Percentiles rank a stretch among this genome's conserved stretches.
Conservation (phyloP, 768 basidiomycete species). For the Phylloporus sp. region DNA sequence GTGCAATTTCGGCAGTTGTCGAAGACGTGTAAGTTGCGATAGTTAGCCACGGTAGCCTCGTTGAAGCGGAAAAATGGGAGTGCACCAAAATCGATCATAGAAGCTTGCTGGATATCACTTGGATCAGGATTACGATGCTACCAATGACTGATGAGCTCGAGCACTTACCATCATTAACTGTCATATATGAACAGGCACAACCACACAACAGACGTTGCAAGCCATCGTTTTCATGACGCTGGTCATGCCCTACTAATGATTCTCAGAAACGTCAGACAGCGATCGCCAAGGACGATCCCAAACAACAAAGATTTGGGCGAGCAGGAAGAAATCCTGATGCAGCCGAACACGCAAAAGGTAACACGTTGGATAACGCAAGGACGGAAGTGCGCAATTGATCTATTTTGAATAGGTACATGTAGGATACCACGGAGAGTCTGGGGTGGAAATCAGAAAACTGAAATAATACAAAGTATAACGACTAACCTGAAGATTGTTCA, state of each 20-base stretch:
- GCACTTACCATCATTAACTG: constrained; percentile 32
- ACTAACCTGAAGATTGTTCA: constrained; percentile 27
- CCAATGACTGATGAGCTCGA: constrained; percentile 16
- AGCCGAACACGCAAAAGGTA: not conserved
- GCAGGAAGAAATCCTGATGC: constrained; percentile 12
- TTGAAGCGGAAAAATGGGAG: no score
- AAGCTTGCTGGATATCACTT: no score
- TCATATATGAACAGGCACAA: constrained; percentile 52
- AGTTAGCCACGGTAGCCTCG: no score
- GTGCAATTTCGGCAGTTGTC: no score
- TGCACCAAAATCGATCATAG: no score
- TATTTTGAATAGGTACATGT: constrained; percentile 7
- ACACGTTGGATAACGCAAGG: not conserved
- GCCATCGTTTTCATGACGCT: constrained; percentile 22
- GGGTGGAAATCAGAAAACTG: not conserved
- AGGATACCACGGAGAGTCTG: constrained; percentile 9
- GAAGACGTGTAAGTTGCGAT: no score
- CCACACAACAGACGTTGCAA: constrained; percentile 55
- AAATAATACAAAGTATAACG: not conserved
- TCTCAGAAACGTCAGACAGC: constrained; percentile 61
- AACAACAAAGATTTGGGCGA: constrained; percentile 68
- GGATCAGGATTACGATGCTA: no score
- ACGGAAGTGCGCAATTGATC: constrained; percentile 8
- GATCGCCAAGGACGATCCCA: constrained; percentile 74
- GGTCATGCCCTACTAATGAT: constrained; percentile 16